These are phyloP conservation scores for Pinus taeda DNA, from an alignment of 75 land plant genomes.

Conservation along the genomic window DNA sequence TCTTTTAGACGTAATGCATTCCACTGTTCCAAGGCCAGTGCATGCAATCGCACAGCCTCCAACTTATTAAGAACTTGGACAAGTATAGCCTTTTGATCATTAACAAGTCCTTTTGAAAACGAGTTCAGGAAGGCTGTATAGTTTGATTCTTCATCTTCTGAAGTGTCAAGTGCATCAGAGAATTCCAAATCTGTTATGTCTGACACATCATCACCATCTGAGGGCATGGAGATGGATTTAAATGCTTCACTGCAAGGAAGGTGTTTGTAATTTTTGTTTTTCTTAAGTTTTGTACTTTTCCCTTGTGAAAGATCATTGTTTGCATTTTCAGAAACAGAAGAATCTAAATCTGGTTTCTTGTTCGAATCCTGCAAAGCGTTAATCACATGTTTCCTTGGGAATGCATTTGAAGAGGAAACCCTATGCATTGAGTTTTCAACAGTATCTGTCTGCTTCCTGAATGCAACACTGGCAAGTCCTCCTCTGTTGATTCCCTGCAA, in stretches of 20 bases:
- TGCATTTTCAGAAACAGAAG: background rate
- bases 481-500: slow-evolving; percentile 5
- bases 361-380: slow-evolving; percentile 6
- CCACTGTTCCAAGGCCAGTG: slow-evolving; percentile 53
- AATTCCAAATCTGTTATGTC: slow-evolving; percentile 3
- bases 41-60: slow-evolving; percentile 51
- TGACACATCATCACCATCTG: slow-evolving; percentile 2
- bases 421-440: background rate
- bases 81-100: background rate
- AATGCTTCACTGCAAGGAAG: background rate
- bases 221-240: slow-evolving; percentile 4
- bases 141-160: slow-evolving; percentile 4
- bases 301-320: background rate
- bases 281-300: slow-evolving; percentile 5
- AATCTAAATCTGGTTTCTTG: slow-evolving; percentile 6
- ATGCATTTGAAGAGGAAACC: background rate
- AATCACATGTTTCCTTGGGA: background rate
- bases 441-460: background rate
- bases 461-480: background rate
- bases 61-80: slow-evolving; percentile 40
- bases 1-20: slow-evolving; percentile 35
- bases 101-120: slow-evolving; percentile 5
- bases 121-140: background rate
- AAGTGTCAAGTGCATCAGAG: slow-evolving; percentile 2
- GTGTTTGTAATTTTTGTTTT: slow-evolving; percentile 1